Evolutionary conservation across 176 grass and related monocot genomes (phyloP).

Genomic region (Zea luxurians): DNA sequence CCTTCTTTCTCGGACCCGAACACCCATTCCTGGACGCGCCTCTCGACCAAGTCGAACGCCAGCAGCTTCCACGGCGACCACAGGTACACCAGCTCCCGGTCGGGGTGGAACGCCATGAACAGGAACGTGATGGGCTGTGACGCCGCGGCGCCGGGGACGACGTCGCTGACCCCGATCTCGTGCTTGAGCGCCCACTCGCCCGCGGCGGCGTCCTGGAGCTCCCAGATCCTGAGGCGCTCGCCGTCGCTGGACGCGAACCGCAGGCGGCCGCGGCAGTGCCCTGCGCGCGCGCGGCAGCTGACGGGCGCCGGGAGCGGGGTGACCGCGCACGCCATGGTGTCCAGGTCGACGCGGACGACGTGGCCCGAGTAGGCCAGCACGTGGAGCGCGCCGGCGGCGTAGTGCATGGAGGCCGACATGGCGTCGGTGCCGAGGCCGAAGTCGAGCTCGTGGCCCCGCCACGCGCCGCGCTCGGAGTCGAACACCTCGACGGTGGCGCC

Average conservation of each 20-base stretch:
- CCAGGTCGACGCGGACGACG: slow-evolving; percentile 60
- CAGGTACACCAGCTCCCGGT: slow-evolving; percentile 76
- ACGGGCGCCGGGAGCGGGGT: slow-evolving; percentile 66
- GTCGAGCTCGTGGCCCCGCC: slow-evolving; percentile 50
- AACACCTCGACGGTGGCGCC: slow-evolving; percentile 75
- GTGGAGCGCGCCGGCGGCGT: slow-evolving; percentile 55
- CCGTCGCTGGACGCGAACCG: slow-evolving; percentile 60
- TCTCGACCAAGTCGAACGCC: slow-evolving; percentile 53
- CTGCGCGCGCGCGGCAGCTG: slow-evolving; percentile 56
- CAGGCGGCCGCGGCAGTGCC: slow-evolving; percentile 54
- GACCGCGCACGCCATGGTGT: slow-evolving; percentile 43
- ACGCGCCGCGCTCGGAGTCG: slow-evolving; percentile 50
- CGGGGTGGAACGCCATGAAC: slow-evolving; percentile 84
- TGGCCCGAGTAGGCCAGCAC: slow-evolving; percentile 73
- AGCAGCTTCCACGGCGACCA: slow-evolving; percentile 64
- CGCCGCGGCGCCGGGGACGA: slow-evolving; percentile 9
- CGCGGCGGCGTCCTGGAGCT: slow-evolving; percentile 22
- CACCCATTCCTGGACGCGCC: slow-evolving; percentile 49
- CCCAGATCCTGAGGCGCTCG: slow-evolving; percentile 64
- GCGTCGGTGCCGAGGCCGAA: slow-evolving; percentile 67
- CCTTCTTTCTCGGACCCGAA: slow-evolving; percentile 54
- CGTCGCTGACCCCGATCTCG: slow-evolving; percentile 49
- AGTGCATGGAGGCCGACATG: slow-evolving; percentile 85
- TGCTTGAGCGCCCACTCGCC: slow-evolving; percentile 57
- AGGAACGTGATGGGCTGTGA: slow-evolving; percentile 35